A percentile compares a stretch with the other conserved stretches of the same genome.
Conservation (phyloP, 331 rosid genomes). For the Rosa hybrid region DNA sequence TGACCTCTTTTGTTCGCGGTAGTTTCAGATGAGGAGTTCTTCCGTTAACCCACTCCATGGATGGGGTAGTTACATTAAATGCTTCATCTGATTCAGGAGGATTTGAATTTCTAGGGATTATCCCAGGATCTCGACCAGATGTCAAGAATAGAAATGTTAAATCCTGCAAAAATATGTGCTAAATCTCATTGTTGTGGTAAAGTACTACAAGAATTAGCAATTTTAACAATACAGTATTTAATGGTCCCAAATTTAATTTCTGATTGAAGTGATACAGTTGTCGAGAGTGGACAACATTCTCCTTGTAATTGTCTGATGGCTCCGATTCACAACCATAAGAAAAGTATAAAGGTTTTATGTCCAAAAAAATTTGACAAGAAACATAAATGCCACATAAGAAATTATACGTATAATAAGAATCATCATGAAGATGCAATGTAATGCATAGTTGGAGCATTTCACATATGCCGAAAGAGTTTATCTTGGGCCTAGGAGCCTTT, state of each 20-base stretch:
- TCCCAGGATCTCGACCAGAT: constrained; percentile 94
- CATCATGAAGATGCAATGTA: too few species aligned
- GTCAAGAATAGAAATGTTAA: constrained; percentile 57
- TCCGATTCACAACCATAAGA: constrained; percentile 7
- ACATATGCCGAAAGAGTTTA: too few species aligned
- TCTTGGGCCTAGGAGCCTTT: too few species aligned
- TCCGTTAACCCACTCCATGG: constrained; percentile 94
- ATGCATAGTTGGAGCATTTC: too few species aligned
- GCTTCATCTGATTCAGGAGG: constrained; percentile 76
- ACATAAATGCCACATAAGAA: constrained; percentile 1
- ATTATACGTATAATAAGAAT: neutral
- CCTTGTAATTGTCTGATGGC: neutral
- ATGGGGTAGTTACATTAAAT: constrained; percentile 56
- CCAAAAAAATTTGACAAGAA: neutral
- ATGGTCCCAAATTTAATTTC: neutral
- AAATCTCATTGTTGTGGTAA: constrained; percentile 13
- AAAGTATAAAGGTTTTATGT: neutral
- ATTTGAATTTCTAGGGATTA: constrained; percentile 75
- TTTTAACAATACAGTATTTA: neutral
- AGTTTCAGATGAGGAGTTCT: constrained; percentile 72
- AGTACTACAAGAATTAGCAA: neutral
- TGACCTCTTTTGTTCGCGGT: constrained; percentile 82
- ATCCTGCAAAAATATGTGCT: constrained; percentile 36
- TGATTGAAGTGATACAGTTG: neutral
- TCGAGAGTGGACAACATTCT: neutral